Conservation (phyloP, 2,329 filamentous ascomycete species). For the Diaporthe eres region DNA sequence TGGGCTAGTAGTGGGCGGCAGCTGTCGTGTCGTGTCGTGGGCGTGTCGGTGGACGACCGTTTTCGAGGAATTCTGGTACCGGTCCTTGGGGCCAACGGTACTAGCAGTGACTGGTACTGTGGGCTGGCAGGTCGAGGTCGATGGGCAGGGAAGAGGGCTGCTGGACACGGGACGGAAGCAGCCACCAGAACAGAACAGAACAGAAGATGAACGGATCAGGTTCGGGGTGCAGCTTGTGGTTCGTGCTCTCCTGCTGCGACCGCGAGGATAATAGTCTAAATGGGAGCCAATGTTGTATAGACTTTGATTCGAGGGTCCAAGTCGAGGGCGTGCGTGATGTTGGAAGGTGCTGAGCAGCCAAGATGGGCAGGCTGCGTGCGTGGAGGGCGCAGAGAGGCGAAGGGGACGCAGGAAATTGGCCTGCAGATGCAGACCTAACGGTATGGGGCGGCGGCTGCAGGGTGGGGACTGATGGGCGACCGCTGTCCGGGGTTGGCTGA, state of each 20-base stretch:
- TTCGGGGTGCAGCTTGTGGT: slow-evolving; percentile 25
- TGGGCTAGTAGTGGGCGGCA: slow-evolving; percentile 7
- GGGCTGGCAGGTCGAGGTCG: slow-evolving; percentile 22
- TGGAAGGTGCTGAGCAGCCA: slow-evolving; percentile 14
- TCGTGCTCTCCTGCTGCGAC: slow-evolving; percentile 16
- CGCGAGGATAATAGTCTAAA: slow-evolving; percentile 15
- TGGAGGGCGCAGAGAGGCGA: slow-evolving; percentile 1
- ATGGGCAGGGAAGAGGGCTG: slow-evolving; percentile 19
- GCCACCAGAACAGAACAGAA: slow-evolving; percentile 9
- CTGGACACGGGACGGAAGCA: slow-evolving; percentile 35
- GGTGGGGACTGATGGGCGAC: slow-evolving; percentile 14
- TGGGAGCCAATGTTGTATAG: slow-evolving; percentile 21
- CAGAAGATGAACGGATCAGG: background rate
- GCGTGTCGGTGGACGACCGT: slow-evolving; percentile 17
- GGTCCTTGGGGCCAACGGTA: slow-evolving; percentile 14
- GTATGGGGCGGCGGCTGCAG: slow-evolving; percentile 25
- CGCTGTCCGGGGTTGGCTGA: background rate
- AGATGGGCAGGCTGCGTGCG: slow-evolving; percentile 5
- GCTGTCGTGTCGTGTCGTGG: slow-evolving; percentile 32
- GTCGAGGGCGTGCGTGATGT: slow-evolving; percentile 1
- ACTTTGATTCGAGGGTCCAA: slow-evolving; percentile 20
- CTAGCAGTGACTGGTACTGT: slow-evolving; percentile 30
- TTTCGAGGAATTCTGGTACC: slow-evolving; percentile 19
- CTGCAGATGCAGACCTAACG: slow-evolving; percentile 14
- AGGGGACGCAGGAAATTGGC: slow-evolving; percentile 34